These are phyloP conservation scores for Drosera capensis DNA, from an alignment of 148 eudicot genomes.

Conservation along the genomic window DNA sequence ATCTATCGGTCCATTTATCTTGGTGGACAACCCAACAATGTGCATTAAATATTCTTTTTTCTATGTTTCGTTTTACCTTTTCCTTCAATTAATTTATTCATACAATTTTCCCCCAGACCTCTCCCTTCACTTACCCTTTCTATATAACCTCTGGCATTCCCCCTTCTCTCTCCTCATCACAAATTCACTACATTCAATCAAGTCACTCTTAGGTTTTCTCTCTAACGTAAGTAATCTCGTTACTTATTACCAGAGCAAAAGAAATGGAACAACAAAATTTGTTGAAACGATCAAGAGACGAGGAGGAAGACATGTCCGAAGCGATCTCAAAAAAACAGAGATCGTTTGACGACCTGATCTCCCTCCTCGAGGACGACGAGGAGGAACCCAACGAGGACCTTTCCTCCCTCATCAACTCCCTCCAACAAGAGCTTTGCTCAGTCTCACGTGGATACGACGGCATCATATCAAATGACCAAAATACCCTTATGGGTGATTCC, in stretches of 20 bases:
- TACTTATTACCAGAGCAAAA: not conserved
- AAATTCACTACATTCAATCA: not conserved
- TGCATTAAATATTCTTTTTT: too few species aligned
- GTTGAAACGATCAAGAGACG: constrained; percentile 31
- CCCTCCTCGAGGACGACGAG: constrained; percentile 51
- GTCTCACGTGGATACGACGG: not conserved
- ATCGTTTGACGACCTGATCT: constrained; percentile 35
- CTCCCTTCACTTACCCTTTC: not conserved
- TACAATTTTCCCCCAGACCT: too few species aligned
- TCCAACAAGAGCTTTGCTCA: constrained; percentile 39
- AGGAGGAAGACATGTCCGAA: constrained; percentile 10
- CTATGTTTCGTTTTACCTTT: too few species aligned
- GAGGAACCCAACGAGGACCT: constrained; percentile 36
- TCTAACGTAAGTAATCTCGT: constrained; percentile 1
- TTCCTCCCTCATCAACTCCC: constrained; percentile 39
- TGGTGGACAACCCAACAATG: too few species aligned
- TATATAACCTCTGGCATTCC: not conserved
- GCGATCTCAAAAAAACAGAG: constrained; percentile 30
- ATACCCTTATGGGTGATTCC: not conserved
- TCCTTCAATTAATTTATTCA: too few species aligned
- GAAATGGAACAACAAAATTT: constrained; percentile 23
- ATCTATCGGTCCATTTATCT: too few species aligned
- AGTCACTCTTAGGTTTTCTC: not conserved
- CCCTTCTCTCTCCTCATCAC: not conserved
- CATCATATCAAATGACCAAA: too few species aligned